Evolutionary conservation across 305 asterid genomes (phyloP).

Genomic region (Coffea humblotiana): DNA sequence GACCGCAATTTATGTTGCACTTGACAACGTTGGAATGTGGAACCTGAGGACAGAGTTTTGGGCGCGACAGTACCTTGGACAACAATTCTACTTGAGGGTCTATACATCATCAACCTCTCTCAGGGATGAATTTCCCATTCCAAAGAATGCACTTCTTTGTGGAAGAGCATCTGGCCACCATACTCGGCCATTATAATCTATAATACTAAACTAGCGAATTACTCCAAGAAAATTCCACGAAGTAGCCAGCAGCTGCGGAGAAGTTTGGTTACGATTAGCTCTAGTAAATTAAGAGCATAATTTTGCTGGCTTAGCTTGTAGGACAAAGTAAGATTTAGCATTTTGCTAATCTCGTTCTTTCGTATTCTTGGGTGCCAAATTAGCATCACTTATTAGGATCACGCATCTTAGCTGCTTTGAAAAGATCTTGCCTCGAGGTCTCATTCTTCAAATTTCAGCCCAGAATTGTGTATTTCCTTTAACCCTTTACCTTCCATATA

Average conservation of each 20-base stretch:
- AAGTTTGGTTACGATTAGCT: conserved; percentile 9
- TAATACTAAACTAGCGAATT: conserved; percentile 34
- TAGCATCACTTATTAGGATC: conserved; percentile 34
- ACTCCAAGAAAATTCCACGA: neutral
- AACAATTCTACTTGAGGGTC: conserved; percentile 79
- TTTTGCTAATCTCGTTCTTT: conserved; percentile 16
- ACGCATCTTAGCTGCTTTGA: conserved; percentile 15
- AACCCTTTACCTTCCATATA: neutral
- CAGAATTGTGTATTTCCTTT: conserved; percentile 10
- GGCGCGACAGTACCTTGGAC: conserved; percentile 94
- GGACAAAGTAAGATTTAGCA: conserved; percentile 12
- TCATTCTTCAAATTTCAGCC: conserved; percentile 42
- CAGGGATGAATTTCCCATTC: conserved; percentile 90
- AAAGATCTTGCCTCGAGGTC: conserved; percentile 67
- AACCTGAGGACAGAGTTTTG: conserved; percentile 87
- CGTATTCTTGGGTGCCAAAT: conserved; percentile 37
- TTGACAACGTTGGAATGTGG: conserved; percentile 99
- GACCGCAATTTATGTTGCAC: conserved; percentile 80
- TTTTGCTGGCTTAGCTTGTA: conserved; percentile 13
- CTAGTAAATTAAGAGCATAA: conserved; percentile 20
- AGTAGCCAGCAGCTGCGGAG: neutral
- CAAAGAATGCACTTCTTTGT: conserved; percentile 84
- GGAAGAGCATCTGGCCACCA: conserved; percentile 82
- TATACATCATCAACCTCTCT: conserved; percentile 72
- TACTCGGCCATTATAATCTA: conserved; percentile 68